Conservation (phyloP, 78 protist species). For the Bodo saltans region DNA sequence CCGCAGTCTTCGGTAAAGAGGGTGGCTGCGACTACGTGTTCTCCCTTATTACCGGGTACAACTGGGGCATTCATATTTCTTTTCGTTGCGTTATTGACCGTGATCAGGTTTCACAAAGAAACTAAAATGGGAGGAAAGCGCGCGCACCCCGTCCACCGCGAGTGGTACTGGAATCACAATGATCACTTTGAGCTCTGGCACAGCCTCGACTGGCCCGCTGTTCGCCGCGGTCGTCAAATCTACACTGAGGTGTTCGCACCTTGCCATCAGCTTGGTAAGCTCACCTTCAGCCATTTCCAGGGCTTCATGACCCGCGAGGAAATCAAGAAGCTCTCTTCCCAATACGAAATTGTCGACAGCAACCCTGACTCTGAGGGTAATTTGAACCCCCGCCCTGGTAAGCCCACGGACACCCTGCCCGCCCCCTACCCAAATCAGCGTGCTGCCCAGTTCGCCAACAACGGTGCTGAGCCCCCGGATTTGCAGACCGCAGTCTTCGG, state of each 20-base stretch:
- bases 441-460: conserved; percentile 73
- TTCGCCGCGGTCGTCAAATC: conserved; percentile 86
- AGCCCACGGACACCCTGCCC: conserved; percentile 72
- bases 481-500: conserved; percentile 75
- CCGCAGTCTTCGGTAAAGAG: conserved; percentile 69
- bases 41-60: conserved; percentile 77
- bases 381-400: conserved; percentile 79
- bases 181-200: background rate
- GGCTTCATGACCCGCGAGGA: conserved; percentile 62
- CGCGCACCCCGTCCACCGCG: background rate
- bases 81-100: too few species aligned
- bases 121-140: background rate
- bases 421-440: conserved; percentile 79
- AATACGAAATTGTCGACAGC: conserved; percentile 33
- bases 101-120: background rate
- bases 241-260: conserved; percentile 80
- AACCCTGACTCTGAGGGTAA: conserved; percentile 66
- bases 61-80: too few species aligned
- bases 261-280: conserved; percentile 67
- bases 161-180: background rate
- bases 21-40: conserved; percentile 79
- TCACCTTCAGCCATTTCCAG: conserved; percentile 74
- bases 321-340: conserved; percentile 56
- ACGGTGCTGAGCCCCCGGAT: conserved; percentile 87
- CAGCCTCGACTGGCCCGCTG: conserved; percentile 29